Conservation (phyloP, 768 basidiomycete species). For the Daedaleopsis nitida region DNA sequence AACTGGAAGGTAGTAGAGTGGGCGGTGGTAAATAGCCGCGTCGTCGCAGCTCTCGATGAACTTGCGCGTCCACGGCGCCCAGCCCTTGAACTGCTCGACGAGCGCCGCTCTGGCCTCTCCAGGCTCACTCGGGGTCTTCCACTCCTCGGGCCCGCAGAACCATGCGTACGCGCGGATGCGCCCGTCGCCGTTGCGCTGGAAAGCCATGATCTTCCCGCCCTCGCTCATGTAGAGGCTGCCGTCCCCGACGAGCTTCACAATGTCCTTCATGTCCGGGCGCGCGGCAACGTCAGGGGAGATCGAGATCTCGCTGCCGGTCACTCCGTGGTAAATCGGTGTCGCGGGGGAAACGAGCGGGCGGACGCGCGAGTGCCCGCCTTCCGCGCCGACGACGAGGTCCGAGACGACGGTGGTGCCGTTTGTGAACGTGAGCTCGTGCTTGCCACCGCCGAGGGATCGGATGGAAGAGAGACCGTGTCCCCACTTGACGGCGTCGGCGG, state of each 20-base stretch:
- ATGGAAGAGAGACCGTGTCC: neutral
- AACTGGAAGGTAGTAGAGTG: conserved; percentile 15
- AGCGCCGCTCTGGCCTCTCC: conserved; percentile 9
- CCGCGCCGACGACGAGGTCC: conserved; percentile 38
- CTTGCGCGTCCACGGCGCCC: conserved; percentile 16
- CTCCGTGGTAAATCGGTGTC: conserved; percentile 37
- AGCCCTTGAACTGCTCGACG: neutral
- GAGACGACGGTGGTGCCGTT: neutral
- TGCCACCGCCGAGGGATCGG: neutral
- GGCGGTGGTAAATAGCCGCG: conserved; percentile 14
- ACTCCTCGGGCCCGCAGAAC: conserved; percentile 16
- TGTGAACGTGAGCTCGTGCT: neutral
- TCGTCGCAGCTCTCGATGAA: conserved; percentile 7
- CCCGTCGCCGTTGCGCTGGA: conserved; percentile 37
- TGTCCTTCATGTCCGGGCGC: conserved; percentile 1
- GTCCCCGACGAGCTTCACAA: conserved; percentile 24
- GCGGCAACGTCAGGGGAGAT: conserved; percentile 23
- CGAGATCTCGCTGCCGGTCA: conserved; percentile 22
- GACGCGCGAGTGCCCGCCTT: conserved; percentile 43
- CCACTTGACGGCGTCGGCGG: conserved; percentile 2
- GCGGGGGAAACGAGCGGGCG: conserved; percentile 35
- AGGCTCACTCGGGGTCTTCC: conserved; percentile 8
- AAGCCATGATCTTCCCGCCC: conserved; percentile 28
- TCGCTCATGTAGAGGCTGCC: conserved; percentile 32
- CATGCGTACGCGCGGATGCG: conserved; percentile 15